Base-by-base conservation (phyloP, 1,284 basidiomycete species). In the Tilletia caries region DNA sequence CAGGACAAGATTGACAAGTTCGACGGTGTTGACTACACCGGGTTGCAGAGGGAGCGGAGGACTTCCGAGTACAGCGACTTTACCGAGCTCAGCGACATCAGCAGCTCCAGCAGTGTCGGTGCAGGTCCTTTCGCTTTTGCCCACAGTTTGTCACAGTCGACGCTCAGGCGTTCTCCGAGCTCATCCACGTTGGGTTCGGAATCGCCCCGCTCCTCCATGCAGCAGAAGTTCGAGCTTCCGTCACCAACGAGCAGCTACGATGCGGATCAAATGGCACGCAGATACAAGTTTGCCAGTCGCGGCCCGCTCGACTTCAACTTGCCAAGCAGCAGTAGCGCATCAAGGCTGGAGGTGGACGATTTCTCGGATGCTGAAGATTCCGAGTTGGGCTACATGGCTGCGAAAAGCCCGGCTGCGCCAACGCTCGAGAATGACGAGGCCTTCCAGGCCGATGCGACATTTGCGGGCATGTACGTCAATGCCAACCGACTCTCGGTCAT, bases 121-220 rank as follows among this genome's bases (percentile, higher is more conserved):
- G 71, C 72, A 20, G 74, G 75, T 27, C 71, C 75, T 1, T 74
- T 76, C 54, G 75, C 70, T 12, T 76, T 75, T 41, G 73, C 75
- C 37, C 72, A 72, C 34, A 72, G 73, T 67, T 66, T 76, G 70
- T 75, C 76, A 12, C 71, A 32, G 65, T 71, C 73, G 2, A 76
- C 76, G 34, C 60, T 77, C 27, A 68, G 67, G 25, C 33, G 34
- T 34, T 62, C 58, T n/a, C 58, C 32, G 15, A 62, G 58, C 29
- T 62, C 29, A 13, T 62, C 58, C 27, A 62, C 58, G 5, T 20
- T 62, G 29, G 58, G 58, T 3, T 62, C 33, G 15, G 58, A 62
- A 27, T 62, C 58, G 29, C 58, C 58, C 5, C 29, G 18, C 29
- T 29, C 58, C 15, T 62, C 58, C 29, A 20, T 13, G 18, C 25